Conservation (phyloP, 176 grass and related monocot species). For the Phyllostachys edulis region DNA sequence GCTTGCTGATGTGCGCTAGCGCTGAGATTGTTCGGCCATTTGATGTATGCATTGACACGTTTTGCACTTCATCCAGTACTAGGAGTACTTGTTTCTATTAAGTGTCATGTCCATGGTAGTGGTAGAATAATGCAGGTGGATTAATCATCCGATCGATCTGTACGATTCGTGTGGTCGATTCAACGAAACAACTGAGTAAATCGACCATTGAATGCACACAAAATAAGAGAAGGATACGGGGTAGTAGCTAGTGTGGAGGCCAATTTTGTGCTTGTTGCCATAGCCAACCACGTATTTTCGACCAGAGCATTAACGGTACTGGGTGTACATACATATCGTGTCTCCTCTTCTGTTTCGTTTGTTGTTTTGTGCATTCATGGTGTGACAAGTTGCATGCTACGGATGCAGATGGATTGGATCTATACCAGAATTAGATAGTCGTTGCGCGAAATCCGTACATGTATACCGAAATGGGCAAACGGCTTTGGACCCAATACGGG, state of each 20-base stretch:
- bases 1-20: neutral
- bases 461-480: no score
- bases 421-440: neutral
- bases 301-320: neutral
- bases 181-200: neutral
- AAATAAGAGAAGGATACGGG: neutral
- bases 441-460: neutral
- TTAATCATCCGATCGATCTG: neutral
- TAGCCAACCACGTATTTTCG: neutral
- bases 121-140: neutral
- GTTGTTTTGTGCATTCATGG: neutral
- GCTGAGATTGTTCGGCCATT: neutral
- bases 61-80: neutral
- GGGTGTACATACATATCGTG: neutral
- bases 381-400: neutral
- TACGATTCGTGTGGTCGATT: neutral
- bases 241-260: neutral
- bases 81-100: neutral
- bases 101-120: neutral
- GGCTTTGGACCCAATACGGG: neutral
- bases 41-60: neutral
- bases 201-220: constrained; percentile 15
- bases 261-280: neutral
- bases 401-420: neutral
- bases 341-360: neutral